Percentiles rank a stretch among this genome's conserved stretches.
phyloP scores from a whole-genome alignment of 768 basidiomycete genomes.

The Boletus reticuloceps region DNA sequence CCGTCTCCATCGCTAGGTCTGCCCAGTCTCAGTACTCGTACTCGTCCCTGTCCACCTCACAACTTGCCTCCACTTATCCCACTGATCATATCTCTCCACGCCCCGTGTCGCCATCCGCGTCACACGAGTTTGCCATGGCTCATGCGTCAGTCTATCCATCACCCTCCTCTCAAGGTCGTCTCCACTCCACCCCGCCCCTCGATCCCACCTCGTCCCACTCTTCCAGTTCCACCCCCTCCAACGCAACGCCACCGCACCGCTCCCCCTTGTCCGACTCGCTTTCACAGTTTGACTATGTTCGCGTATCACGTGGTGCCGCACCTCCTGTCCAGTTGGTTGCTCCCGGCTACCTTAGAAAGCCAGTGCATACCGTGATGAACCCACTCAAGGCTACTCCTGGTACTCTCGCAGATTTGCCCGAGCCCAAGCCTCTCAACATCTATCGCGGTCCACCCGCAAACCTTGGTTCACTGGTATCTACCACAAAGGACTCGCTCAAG shows the following conservation, averaged over 20 bases:
- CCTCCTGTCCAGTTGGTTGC: slow-evolving; percentile 55
- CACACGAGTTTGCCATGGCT: slow-evolving; percentile 19
- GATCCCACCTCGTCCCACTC: slow-evolving; percentile 62
- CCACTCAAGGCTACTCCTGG: slow-evolving; percentile 23
- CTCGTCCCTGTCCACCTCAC: no score
- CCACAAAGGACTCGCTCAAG: slow-evolving; percentile 26
- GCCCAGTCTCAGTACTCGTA: slow-evolving; percentile 23
- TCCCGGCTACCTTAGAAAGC: slow-evolving; percentile 32
- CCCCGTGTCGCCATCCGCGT: slow-evolving; percentile 7
- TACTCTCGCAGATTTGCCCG: slow-evolving; percentile 39
- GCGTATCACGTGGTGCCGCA: slow-evolving; percentile 46
- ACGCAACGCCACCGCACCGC: slow-evolving; percentile 58
- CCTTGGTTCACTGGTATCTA: slow-evolving; percentile 25
- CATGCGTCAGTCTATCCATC: slow-evolving; percentile 20
- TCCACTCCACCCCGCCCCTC: slow-evolving; percentile 58
- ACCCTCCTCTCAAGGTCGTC: slow-evolving; percentile 30
- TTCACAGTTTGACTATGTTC: slow-evolving; percentile 54
- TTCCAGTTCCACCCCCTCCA: slow-evolving; percentile 60
- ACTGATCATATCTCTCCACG: slow-evolving; percentile 12
- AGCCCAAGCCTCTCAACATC: slow-evolving; percentile 36
- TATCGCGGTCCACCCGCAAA: slow-evolving; percentile 43
- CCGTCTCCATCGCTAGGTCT: slow-evolving; percentile 21
- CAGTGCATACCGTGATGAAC: slow-evolving; percentile 29
- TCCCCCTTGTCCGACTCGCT: slow-evolving; percentile 37
- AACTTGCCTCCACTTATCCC: slow-evolving; percentile 8